Conservation (phyloP, 805 yeast species). For the Suhomyces emberorum region DNA sequence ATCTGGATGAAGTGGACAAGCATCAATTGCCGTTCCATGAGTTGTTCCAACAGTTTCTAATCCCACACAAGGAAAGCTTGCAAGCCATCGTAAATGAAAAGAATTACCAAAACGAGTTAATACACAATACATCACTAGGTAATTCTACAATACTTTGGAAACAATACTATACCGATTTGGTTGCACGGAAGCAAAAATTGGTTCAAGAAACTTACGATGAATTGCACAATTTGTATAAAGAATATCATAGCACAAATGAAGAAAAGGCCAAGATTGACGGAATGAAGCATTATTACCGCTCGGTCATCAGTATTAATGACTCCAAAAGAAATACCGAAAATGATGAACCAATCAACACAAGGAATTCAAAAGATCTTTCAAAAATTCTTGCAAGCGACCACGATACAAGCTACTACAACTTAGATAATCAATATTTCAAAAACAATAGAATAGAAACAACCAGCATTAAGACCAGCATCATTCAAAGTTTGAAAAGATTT, state of each 20-base stretch:
- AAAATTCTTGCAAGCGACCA: slow-evolving; percentile 6
- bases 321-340: slow-evolving; percentile 6
- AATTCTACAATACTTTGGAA: slow-evolving; percentile 34
- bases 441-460: slow-evolving; percentile 33
- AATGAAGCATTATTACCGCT: slow-evolving; percentile 23
- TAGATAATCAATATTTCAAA: slow-evolving; percentile 20
- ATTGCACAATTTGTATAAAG: slow-evolving; percentile 26
- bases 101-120: slow-evolving; percentile 25
- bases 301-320: slow-evolving; percentile 20
- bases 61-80: slow-evolving; percentile 22
- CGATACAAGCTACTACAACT: slow-evolving; percentile 21
- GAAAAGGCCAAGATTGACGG: slow-evolving; percentile 8
- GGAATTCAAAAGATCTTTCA: slow-evolving; percentile 7
- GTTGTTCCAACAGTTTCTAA: slow-evolving; percentile 20
- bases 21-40: slow-evolving; percentile 18
- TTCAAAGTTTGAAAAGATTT: slow-evolving; percentile 4
- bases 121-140: slow-evolving; percentile 17
- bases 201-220: slow-evolving; percentile 24
- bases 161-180: slow-evolving; percentile 25
- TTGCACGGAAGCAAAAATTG: slow-evolving; percentile 22
- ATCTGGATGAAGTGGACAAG: slow-evolving; percentile 2
- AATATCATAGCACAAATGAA: slow-evolving; percentile 23
- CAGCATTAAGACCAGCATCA: slow-evolving; percentile 20
- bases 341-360: slow-evolving; percentile 3
- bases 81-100: slow-evolving; percentile 25